Conservation (phyloP, 345 rosid genomes). For the Gossypium stocksii region DNA sequence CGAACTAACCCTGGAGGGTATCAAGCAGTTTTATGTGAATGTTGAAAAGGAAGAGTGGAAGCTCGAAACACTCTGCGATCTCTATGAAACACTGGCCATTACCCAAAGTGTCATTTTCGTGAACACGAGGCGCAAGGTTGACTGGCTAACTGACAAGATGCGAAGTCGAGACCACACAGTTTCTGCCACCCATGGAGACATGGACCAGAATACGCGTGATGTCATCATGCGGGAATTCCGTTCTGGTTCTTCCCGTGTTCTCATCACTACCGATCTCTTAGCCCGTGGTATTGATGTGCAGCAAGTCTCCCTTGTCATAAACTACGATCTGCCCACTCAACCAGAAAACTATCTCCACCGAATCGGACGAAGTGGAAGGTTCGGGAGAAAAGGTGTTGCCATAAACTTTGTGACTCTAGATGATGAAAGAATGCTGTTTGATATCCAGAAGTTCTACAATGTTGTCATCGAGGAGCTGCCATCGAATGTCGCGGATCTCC, state of each 20-base stretch:
- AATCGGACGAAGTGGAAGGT: constrained; percentile 79
- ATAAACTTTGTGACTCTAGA: constrained; percentile 64
- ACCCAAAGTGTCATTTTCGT: constrained; percentile 89
- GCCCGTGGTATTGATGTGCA: constrained; percentile 94
- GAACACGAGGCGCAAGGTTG: constrained; percentile 89
- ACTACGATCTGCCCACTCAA: constrained; percentile 80
- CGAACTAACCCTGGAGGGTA: constrained; percentile 88
- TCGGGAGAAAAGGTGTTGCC: constrained; percentile 86
- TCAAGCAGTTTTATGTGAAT: constrained; percentile 72
- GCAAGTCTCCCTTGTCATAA: constrained; percentile 83
- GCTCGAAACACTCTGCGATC: constrained; percentile 73
- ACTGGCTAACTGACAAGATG: constrained; percentile 87
- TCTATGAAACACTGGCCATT: constrained; percentile 78
- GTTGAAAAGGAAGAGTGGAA: constrained; percentile 88
- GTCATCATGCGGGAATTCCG: constrained; percentile 82
- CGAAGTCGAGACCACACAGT: constrained; percentile 81
- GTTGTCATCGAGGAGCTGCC: constrained; percentile 62
- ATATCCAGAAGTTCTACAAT: constrained; percentile 67
- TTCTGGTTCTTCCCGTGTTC: constrained; percentile 83
- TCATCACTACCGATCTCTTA: constrained; percentile 72
- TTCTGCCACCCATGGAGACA: constrained; percentile 90
- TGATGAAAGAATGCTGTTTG: constrained; percentile 62
- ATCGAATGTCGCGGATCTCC: constrained; percentile 55
- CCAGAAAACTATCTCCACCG: constrained; percentile 87
- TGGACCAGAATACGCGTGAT: constrained; percentile 88